A percentile compares a stretch with the other conserved stretches of the same genome.
Evolutionary conservation across 164 flowering plant genomes (phyloP).

Genomic region (Magnolia officinalis): DNA sequence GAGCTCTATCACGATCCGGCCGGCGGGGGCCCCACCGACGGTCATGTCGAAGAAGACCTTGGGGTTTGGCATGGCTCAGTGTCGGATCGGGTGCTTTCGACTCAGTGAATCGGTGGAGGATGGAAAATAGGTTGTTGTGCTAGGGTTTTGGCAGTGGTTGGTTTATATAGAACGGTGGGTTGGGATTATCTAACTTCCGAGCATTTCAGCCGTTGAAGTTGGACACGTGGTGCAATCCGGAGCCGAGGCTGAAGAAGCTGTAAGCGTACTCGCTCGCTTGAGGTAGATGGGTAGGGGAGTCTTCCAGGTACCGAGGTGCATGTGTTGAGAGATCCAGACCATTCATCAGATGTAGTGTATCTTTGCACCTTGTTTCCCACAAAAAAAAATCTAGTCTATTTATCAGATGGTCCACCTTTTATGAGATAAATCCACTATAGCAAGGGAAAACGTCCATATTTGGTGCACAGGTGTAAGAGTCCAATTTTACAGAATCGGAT

Average conservation of each 20-base stretch:
- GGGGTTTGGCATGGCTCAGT: slow-evolving; percentile 47
- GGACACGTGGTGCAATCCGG: not conserved
- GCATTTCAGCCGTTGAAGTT: not conserved
- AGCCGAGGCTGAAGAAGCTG: not conserved
- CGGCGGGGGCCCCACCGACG: slow-evolving; percentile 56
- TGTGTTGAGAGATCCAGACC: no score
- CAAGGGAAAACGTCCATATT: no score
- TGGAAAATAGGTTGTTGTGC: not conserved
- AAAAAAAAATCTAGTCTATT: no score
- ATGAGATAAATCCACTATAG: no score
- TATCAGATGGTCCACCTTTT: no score
- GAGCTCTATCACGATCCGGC: slow-evolving; percentile 79
- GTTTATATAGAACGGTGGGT: not conserved
- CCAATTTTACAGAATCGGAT: no score
- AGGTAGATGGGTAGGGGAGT: no score
- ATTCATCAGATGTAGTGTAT: no score
- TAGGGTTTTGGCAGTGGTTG: not conserved
- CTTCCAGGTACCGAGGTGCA: no score
- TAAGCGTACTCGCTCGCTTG: no score
- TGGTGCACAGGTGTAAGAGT: no score
- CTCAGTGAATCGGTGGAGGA: not conserved
- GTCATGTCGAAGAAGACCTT: slow-evolving; percentile 77
- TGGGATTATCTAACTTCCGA: not conserved
- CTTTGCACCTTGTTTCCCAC: no score
- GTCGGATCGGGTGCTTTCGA: not conserved